A percentile compares a stretch with the other conserved stretches of the same genome.
These are phyloP conservation scores for Laguncularia racemosa DNA, from an alignment of 345 rosid species.

Conservation along the genomic window DNA sequence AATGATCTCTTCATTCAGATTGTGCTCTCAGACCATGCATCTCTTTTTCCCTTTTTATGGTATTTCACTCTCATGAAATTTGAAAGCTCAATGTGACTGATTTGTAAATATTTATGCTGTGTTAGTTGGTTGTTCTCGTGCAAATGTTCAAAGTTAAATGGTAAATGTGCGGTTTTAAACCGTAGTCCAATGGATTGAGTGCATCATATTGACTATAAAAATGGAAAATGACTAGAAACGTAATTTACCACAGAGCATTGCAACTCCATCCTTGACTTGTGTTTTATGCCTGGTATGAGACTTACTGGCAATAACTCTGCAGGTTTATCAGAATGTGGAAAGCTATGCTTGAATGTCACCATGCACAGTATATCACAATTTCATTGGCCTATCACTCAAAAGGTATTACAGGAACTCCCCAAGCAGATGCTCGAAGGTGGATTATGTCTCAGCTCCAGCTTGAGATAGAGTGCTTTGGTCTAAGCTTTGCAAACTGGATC, in stretches of 20 bases:
- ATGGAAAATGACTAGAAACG: too few relatives aligned
- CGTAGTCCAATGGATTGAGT: too few relatives aligned
- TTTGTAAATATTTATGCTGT: too few relatives aligned
- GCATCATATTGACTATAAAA: too few relatives aligned
- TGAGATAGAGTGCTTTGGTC: constrained; percentile 75
- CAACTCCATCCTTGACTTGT: background rate
- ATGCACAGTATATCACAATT: constrained; percentile 85
- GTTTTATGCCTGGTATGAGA: background rate
- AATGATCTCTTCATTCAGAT: too few relatives aligned
- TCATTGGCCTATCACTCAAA: constrained; percentile 88
- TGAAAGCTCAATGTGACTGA: too few relatives aligned
- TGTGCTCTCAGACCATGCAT: too few relatives aligned
- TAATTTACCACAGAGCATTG: background rate
- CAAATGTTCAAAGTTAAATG: too few relatives aligned
- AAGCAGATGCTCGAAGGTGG: constrained; percentile 27
- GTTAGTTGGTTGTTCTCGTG: too few relatives aligned
- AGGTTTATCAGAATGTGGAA: constrained; percentile 94
- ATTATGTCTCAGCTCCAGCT: constrained; percentile 54
- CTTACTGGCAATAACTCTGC: constrained; percentile 13
- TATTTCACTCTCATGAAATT: too few relatives aligned
- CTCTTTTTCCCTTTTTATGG: too few relatives aligned
- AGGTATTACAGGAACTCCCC: constrained; percentile 28
- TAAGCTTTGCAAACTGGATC: constrained; percentile 72
- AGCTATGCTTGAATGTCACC: constrained; percentile 91
- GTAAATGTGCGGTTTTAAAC: too few relatives aligned